Evolutionary conservation across 164 flowering plant genomes (phyloP), one percentile per base, ranked within the genome.

Genomic region (Nymphaea thermarum): DNA sequence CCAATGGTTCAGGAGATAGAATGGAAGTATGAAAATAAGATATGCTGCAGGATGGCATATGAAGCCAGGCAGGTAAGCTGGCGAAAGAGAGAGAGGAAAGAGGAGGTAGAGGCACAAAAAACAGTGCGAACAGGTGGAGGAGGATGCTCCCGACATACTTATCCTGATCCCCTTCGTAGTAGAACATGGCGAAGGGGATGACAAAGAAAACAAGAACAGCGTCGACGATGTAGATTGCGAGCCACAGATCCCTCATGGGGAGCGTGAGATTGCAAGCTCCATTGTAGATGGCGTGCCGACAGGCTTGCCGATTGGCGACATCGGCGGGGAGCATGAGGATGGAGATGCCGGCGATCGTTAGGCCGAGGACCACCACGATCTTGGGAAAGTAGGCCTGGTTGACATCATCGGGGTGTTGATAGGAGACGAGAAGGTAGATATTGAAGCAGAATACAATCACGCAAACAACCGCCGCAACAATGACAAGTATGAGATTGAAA

Each of bases 331-430:
- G 82, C 99, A 95, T 95, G 43, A 95, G 77, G 14, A 95, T 95
- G 43, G 99, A 95, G 75, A 95, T 84, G 5, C 84, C 86, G 63
- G 99, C 92, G 66, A 95, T 73, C 68, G 97, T 82, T 71, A 95
- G 87, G 8, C 97, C 99, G 10, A 95, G 71, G 77, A 95, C 94
- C 68, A 95, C 98, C 42, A 95, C 96, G 71, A 95, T 79, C 73
- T 95, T 95, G 68, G 99, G 99, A 77, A 95, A 87, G 71, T 95
- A 95, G 3, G 99, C 98, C 76, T 95, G 96, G 77, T 95, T 95
- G 10, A 44, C 80, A 44, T 95, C 99, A 66, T 95, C 99, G 0
- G 99, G 98, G 18, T 92, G 99, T 80, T 94, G 99, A 75, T 84
- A 94, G 71, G 91, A 91, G 45, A 94, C 84, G 42, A 94, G 87